These are phyloP conservation scores for Warburgia ugandensis DNA, from an alignment of 164 flowering plant species.

Conservation along the genomic window DNA sequence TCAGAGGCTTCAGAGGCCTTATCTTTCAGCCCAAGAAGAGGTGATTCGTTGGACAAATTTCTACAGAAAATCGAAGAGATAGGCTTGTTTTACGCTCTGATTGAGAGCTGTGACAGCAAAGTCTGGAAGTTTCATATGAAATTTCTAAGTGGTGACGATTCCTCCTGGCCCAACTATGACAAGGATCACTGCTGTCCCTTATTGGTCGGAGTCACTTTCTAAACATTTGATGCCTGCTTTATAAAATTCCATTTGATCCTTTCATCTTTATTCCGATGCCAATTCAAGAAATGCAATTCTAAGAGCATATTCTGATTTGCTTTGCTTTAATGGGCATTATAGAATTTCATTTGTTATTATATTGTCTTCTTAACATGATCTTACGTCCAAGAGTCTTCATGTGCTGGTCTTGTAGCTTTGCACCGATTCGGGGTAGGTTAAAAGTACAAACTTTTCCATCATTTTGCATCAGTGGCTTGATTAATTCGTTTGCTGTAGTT, in stretches of 20 bases:
- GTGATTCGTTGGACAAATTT: slow-evolving; percentile 68
- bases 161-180: slow-evolving; percentile 74
- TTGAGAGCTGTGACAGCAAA: slow-evolving; percentile 54
- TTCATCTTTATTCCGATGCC: slow-evolving; percentile 1
- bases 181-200: slow-evolving; percentile 81
- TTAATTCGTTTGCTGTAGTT: no score
- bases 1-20: slow-evolving; percentile 58
- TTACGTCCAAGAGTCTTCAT: no score
- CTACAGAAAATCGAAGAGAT: slow-evolving; percentile 37
- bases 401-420: no score
- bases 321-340: no score
- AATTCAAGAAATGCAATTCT: not conserved
- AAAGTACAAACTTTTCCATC: no score
- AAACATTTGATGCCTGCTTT: slow-evolving; percentile 8
- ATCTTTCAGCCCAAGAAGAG: slow-evolving; percentile 77
- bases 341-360: no score
- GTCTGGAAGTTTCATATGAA: slow-evolving; percentile 57
- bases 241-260: not conserved
- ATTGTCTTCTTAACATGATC: no score
- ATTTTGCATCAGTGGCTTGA: no score
- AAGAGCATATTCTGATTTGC: not conserved
- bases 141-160: slow-evolving; percentile 15
- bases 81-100: slow-evolving; percentile 43
- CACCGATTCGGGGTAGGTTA: no score
- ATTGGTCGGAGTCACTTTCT: slow-evolving; percentile 55